Evolutionary conservation across 2,329 filamentous ascomycete genomes (phyloP).

Genomic region (Septoria linicola): DNA sequence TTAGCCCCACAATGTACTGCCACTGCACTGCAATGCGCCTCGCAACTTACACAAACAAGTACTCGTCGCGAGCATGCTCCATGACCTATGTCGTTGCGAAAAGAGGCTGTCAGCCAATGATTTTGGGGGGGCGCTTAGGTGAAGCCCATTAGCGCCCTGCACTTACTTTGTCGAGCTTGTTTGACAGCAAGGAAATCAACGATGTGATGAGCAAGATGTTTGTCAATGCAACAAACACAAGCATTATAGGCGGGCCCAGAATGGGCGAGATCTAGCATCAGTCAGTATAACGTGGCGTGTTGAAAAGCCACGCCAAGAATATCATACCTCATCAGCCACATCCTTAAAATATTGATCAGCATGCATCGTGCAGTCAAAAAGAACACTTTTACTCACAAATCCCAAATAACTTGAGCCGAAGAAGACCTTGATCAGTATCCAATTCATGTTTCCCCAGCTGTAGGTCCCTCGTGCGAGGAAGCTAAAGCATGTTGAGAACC

Average conservation of each 20-base stretch:
- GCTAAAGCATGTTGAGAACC: slow-evolving; percentile 84
- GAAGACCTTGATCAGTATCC: slow-evolving; percentile 62
- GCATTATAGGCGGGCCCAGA: slow-evolving; percentile 55
- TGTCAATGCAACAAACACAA: slow-evolving; percentile 72
- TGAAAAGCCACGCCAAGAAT: background rate
- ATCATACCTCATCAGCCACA: slow-evolving; percentile 48
- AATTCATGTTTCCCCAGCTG: slow-evolving; percentile 66
- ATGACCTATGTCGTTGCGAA: slow-evolving; percentile 50
- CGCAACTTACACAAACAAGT: slow-evolving; percentile 67
- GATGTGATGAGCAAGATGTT: slow-evolving; percentile 78
- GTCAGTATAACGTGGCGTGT: slow-evolving; percentile 19
- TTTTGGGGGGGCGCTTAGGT: slow-evolving; percentile 29
- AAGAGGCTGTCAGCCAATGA: slow-evolving; percentile 36
- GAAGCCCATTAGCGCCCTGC: slow-evolving; percentile 11
- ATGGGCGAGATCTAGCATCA: slow-evolving; percentile 45
- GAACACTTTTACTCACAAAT: slow-evolving; percentile 56
- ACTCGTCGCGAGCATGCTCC: slow-evolving; percentile 68
- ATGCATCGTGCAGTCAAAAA: background rate
- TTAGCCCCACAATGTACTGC: slow-evolving; percentile 28
- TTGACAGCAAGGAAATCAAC: slow-evolving; percentile 34
- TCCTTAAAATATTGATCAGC: slow-evolving; percentile 38
- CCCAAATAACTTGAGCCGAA: slow-evolving; percentile 74
- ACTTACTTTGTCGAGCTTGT: slow-evolving; percentile 30
- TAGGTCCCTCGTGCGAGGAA: slow-evolving; percentile 71
- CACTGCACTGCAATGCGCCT: slow-evolving; percentile 56